These are phyloP conservation scores for Globisporangium iwayamae DNA, from an alignment of 352 stramenopile genomes.

Conservation along the genomic window DNA sequence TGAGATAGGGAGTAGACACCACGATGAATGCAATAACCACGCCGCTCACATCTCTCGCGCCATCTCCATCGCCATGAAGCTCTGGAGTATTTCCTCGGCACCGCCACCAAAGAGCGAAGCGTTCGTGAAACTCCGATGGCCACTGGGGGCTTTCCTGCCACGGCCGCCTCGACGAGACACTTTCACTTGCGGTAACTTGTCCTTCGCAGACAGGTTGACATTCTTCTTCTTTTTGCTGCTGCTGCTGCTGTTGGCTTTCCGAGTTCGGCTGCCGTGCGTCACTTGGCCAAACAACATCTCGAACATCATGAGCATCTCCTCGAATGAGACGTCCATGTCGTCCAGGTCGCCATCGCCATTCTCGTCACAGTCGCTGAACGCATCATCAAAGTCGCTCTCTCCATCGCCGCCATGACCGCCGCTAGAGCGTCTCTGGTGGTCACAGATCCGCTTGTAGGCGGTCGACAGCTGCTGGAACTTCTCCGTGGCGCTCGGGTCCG, in stretches of 20 bases:
- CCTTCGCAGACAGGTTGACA: background rate
- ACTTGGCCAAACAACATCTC: constrained; percentile 57
- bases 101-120: constrained; percentile 11
- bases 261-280: background rate
- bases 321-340: constrained; percentile 44
- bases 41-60: background rate
- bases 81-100: constrained; percentile 12
- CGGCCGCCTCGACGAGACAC: constrained; percentile 8
- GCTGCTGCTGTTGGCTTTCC: background rate
- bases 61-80: constrained; percentile 23
- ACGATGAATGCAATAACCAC: too few species aligned
- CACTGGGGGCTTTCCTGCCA: background rate
- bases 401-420: background rate
- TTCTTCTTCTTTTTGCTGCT: constrained; percentile 14
- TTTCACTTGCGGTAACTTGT: constrained; percentile 12
- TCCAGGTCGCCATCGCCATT: constrained; percentile 19
- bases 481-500: constrained; percentile 47
- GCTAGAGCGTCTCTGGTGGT: constrained; percentile 29
- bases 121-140: background rate
- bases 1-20: too few species aligned
- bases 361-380: constrained; percentile 23
- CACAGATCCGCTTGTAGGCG: constrained; percentile 68
- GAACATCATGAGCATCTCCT: constrained; percentile 79
- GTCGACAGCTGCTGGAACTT: constrained; percentile 69
- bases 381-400: constrained; percentile 20